phyloP scores from a whole-genome alignment of 2,329 filamentous ascomycete species.

The Calonectria pteridis region DNA sequence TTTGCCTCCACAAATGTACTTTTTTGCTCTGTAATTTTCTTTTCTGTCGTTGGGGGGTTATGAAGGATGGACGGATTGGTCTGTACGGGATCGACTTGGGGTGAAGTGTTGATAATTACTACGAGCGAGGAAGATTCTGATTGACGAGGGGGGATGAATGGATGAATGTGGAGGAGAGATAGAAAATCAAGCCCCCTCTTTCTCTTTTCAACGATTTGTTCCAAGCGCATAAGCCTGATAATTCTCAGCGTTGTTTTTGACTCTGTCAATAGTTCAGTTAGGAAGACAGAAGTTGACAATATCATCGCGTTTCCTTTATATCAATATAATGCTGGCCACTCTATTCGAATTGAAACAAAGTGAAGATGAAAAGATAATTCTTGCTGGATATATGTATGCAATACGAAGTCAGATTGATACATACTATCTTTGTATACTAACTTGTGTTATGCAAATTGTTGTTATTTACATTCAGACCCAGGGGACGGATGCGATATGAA shows the following conservation, averaged over 20 bases:
- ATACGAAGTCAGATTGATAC: neutral
- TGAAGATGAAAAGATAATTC: neutral
- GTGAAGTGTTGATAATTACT: constrained; percentile 21
- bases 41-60: neutral
- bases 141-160: neutral
- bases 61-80: constrained; percentile 8
- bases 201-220: neutral
- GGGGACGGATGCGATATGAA: neutral
- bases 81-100: constrained; percentile 6
- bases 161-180: neutral
- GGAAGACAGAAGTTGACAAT: neutral
- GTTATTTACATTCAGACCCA: neutral
- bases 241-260: neutral
- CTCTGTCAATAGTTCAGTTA: neutral
- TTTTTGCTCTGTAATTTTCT: constrained; percentile 21
- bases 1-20: constrained; percentile 23
- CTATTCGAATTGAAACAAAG: neutral
- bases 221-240: neutral
- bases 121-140: constrained; percentile 13
- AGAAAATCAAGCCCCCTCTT: constrained; percentile 3
- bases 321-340: neutral
- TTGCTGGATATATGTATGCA: neutral
- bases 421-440: neutral
- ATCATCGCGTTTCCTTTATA: neutral
- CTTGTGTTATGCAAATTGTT: neutral